A percentile compares a stretch with the other conserved stretches of the same genome.
Conservation (phyloP, 306 rosid genomes). For the Prunus padus region DNA sequence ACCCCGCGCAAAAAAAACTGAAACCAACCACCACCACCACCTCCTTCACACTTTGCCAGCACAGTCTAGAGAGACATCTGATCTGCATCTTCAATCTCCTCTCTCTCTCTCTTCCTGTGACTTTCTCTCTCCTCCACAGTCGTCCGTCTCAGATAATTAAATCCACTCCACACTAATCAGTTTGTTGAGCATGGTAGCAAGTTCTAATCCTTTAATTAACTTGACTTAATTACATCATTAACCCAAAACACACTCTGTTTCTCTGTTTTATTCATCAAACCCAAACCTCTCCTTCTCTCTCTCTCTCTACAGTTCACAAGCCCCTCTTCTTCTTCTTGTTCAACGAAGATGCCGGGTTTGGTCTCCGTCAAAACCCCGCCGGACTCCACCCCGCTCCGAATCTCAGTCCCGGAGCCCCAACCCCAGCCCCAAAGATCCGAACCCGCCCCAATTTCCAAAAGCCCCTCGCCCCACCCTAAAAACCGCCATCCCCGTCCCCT, state of each 20-base stretch:
- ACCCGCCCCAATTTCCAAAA: conserved; percentile 26
- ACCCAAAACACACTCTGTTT: conserved; percentile 8
- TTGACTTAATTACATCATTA: conserved; percentile 10
- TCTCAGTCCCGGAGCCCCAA: conserved; percentile 52
- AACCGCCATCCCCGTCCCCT: conserved; percentile 75
- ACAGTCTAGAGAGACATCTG: conserved; percentile 24
- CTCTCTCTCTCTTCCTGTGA: conserved; percentile 1
- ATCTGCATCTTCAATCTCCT: conserved; percentile 26
- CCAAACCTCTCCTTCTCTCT: background rate
- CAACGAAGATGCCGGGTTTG: conserved; percentile 71
- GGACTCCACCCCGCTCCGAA: conserved; percentile 54
- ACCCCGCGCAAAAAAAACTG: background rate
- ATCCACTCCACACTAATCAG: background rate
- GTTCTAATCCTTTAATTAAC: conserved; percentile 43
- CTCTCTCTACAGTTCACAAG: background rate
- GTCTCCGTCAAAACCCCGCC: conserved; percentile 80
- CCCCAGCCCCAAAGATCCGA: conserved; percentile 56
- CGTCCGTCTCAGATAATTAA: background rate
- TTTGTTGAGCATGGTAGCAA: conserved; percentile 37
- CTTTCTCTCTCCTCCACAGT: background rate
- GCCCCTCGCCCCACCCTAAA: conserved; percentile 74
- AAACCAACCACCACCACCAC: conserved; percentile 21
- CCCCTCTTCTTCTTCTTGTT: background rate
- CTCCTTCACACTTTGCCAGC: conserved; percentile 36
- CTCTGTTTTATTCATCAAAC: conserved; percentile 7